Evolutionary conservation across 345 rosid species (phyloP), one percentile per base, ranked within the genome.

Genomic region (Arabidopsis suecica): DNA sequence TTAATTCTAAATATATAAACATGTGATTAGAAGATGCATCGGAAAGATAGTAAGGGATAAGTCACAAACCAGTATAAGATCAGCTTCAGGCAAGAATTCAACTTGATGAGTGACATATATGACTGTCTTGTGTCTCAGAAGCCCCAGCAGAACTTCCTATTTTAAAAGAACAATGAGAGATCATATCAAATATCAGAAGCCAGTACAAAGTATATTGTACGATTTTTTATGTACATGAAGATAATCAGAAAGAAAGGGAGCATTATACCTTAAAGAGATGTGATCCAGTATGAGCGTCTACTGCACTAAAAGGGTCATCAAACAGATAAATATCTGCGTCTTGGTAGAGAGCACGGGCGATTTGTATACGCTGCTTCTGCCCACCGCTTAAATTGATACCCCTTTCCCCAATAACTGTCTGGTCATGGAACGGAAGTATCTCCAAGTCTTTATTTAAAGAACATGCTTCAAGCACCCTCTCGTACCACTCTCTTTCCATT

Each of bases 361-460:
- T 79, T 41, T 93, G 95, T 68, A 93, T 75, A 28, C 96, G 80
- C 64, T 88, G 96, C 83, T 88, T 90, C 79, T 93, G 98, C 53
- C 98, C 94, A 28, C 96, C 96, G 12, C 96, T 93, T 80, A 93
- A 54, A 71, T 87, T 93, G 47, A 90, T 82, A 16, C 98, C 98
- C 36, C 93, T 84, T 77, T 93, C 90, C 4, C 96, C 98, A 5
- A 92, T 86, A 57, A 82, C 79, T 0, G 91, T 89, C 42, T 82
- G 89, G 78, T 92, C 97, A 30, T 87, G 85, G 38, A 76, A 72
- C 2, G 80, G 53, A 56, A 88, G 82, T 60, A 79, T 38, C 56
- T 82, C 78, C 57, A 92, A 58, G 79, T 92, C 97, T 77, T 87
- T 85, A 9, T 73, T 81, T 58, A 90, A 60, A 34, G 88, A 80